These are phyloP conservation scores for Claviceps cyperi DNA, from an alignment of 2,329 filamentous ascomycete species.

Conservation along the genomic window DNA sequence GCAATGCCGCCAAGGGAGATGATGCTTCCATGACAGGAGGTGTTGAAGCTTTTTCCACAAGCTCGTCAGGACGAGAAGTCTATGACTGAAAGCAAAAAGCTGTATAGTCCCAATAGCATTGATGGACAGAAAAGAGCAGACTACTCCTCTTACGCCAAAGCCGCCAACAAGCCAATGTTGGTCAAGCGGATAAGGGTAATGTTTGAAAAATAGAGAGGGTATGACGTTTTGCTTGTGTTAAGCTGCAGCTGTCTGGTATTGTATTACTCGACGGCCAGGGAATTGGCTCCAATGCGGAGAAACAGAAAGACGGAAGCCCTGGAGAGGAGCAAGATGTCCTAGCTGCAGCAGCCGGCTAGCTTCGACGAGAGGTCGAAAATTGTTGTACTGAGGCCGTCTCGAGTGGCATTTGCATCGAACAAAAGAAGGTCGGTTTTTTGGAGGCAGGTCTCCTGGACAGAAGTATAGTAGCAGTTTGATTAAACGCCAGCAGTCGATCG, in stretches of 20 bases:
- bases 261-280: slow-evolving; percentile 1
- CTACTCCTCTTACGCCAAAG: slow-evolving; percentile 5
- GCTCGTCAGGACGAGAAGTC: slow-evolving; percentile 3
- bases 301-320: background rate
- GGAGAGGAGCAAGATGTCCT: background rate
- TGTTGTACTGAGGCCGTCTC: slow-evolving; percentile 21
- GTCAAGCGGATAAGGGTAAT: slow-evolving; percentile 1
- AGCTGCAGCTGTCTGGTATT: background rate
- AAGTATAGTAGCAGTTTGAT: background rate
- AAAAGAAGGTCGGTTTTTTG: slow-evolving; percentile 3
- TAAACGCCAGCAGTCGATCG: background rate
- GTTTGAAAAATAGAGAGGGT: background rate
- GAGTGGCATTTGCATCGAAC: slow-evolving; percentile 17
- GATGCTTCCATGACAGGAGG: slow-evolving; percentile 65
- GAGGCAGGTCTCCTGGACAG: slow-evolving; percentile 2
- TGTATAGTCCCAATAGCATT: background rate
- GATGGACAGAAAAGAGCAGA: background rate
- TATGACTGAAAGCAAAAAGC: background rate
- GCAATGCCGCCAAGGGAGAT: slow-evolving; percentile 87
- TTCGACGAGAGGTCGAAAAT: slow-evolving; percentile 11
- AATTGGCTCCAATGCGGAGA: slow-evolving; percentile 1
- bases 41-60: slow-evolving; percentile 1
- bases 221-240: background rate
- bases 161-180: slow-evolving; percentile 21
- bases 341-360: background rate